Base-by-base conservation (phyloP, 768 basidiomycete genomes). In the Ramaria sp. region DNA sequence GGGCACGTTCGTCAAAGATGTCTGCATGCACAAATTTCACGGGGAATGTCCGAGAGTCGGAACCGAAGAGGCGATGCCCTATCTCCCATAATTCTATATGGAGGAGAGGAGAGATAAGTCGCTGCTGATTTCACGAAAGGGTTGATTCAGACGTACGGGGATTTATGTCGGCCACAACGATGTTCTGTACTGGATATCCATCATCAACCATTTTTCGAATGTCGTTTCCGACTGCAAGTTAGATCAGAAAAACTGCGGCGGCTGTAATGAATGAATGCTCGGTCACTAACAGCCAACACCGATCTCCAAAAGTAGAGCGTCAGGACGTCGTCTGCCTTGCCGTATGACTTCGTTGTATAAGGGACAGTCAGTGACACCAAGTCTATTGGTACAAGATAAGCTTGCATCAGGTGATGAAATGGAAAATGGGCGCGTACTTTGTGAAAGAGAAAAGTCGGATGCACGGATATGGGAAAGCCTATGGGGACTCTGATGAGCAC, bases 41-140 rank as follows among this genome's bases (percentile, higher is more conserved):
- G 1, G 79, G 77, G 64, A 79, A 83, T 0, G 73, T 70, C 37
- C 73, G 66, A 0, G 75, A 72, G 0, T 70, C 78, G 3, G 76
- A 71, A 48, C 64, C 71, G 67, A 83, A 86, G 15, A 85, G 69
- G 41, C 76, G 69, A 57, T 85, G 81, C 1, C 83, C 83, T 6
- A 51, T 51, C 16, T 59, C 48, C 60, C 60, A 61, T 30, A 59
- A 59, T 47, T 57, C 52, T 51, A 16, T 22, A n/a, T 39, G 20
- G 43, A n/a, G n/a, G n/a, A n/a, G n/a, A n/a, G n/a, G n/a, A n/a
- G n/a, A n/a, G n/a, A n/a, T n/a, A n/a, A n/a, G n/a, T n/a, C n/a
- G 25, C 22, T 5, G 28, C n/a, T 13, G 16, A 10, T 28, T 3
- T n/a, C n/a, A 38, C 13, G 28, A 18, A 32, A 32, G 1, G 37